Base-by-base conservation (phyloP, 768 basidiomycete species). In the Rhodotorula diobovata region DNA sequence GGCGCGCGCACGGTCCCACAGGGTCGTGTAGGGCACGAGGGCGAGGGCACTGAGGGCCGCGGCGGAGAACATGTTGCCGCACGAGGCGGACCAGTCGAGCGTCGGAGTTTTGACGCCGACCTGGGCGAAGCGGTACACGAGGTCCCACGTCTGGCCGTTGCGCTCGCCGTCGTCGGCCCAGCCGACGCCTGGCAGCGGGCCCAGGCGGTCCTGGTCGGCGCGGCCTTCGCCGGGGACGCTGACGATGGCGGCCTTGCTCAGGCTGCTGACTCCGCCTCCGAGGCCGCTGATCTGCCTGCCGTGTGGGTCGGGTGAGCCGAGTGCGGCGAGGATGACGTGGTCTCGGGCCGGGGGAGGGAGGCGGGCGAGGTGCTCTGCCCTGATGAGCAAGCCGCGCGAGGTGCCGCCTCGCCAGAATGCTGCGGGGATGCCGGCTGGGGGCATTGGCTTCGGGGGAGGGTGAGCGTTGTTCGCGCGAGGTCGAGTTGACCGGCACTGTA, bases 61-160 rank as follows among this genome's bases (percentile, higher is more conserved):
- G 7, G 75, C 75, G 1, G 68, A 23, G 28, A 70, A 54, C 66
- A 76, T 70, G 71, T 76, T 76, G 57, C 75, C 75, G 61, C 75
- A 76, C 2, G 48, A 54, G 21, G 30, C 71, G 34, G 14, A 72
- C 71, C 75, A 76, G 57, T 76, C 75, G 18, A 76, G 46, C 25
- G 14, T 60, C 0, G 54, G n/a, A 23, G 70, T 58, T 11, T 51
- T 30, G 16, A 76, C 63, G 20, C 71, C 71, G 25, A 76, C 75
- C 56, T 76, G 75, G 6, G 63, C 66, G 23, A 73, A 76, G 10
- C 75, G 75, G 41, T 76, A 76, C 25, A 73, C 66, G 28, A 76
- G 9, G 28, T 76, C 75, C 59, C 61, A 75, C 9, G 30, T 7
- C 15, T 50, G 30, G 1, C 66, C 71, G 16, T 45, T 25, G 1